phyloP scores from a whole-genome alignment of 1,139 yeast genomes.

The Saccharomyces hybrid region DNA sequence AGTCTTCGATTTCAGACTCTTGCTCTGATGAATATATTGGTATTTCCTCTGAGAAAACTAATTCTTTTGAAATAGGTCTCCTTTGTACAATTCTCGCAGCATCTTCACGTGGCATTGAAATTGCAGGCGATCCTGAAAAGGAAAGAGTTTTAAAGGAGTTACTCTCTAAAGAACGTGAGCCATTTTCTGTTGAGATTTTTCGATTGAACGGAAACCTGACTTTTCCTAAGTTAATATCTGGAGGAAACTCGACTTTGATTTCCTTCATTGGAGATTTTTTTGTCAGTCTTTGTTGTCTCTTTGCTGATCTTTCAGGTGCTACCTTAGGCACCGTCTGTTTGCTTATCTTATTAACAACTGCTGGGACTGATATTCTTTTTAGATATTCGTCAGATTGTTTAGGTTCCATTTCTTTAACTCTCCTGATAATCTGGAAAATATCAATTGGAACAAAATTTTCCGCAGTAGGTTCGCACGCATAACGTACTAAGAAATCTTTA shows the following conservation, averaged over 20 bases:
- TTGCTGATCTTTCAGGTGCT: conserved; percentile 3
- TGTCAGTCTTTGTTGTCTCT: conserved; percentile 3
- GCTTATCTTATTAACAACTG: not conserved
- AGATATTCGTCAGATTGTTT: conserved; percentile 24
- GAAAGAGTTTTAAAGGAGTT: not conserved
- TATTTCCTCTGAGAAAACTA: not conserved
- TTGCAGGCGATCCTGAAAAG: not conserved
- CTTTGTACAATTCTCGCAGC: not conserved
- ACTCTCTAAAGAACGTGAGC: not conserved
- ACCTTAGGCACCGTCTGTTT: conserved; percentile 3
- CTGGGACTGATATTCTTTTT: conserved; percentile 19
- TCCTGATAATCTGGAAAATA: conserved; percentile 16
- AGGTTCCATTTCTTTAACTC: conserved; percentile 16
- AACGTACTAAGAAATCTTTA: conserved; percentile 18
- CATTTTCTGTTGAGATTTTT: not conserved
- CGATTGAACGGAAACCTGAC: not conserved
- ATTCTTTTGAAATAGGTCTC: not conserved
- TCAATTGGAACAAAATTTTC: conserved; percentile 22
- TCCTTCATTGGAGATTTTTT: conserved; percentile 7
- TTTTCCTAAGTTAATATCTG: not conserved
- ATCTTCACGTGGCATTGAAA: not conserved
- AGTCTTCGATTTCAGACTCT: not conserved
- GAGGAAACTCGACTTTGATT: conserved; percentile 8
- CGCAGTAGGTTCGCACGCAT: conserved; percentile 25
- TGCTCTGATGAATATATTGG: not conserved